A percentile compares a stretch with the other conserved stretches of the same genome.
Conservation (phyloP, 352 stramenopile species). For the Phytophthora fragariae region DNA sequence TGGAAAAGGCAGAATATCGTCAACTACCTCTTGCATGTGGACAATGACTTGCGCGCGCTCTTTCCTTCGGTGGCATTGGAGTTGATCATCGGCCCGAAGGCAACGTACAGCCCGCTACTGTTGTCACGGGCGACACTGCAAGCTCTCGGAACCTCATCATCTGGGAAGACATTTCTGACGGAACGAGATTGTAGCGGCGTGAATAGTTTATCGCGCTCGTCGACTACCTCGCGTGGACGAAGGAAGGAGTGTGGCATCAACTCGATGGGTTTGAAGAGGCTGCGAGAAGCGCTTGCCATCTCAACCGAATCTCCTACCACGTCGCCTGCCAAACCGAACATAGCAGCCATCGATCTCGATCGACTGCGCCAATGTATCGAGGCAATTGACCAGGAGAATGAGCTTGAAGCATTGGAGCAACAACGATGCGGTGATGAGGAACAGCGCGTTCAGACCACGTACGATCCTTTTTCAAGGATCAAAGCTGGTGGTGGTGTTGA, state of each 20-base stretch:
- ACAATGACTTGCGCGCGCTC: constrained; percentile 46
- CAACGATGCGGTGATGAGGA: constrained; percentile 28
- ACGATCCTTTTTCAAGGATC: constrained; percentile 68
- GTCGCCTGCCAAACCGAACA: constrained; percentile 8
- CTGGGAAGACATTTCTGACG: constrained; percentile 64
- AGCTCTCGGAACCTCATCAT: constrained; percentile 19
- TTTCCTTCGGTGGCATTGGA: constrained; percentile 50
- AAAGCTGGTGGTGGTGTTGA: constrained; percentile 63
- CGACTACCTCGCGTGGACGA: neutral
- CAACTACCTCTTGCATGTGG: constrained; percentile 66
- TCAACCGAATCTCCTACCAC: neutral
- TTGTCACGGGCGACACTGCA: constrained; percentile 39
- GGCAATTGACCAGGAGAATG: constrained; percentile 44
- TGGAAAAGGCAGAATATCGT: constrained; percentile 45
- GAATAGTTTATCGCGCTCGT: neutral
- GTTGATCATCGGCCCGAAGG: constrained; percentile 43
- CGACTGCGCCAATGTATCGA: constrained; percentile 43
- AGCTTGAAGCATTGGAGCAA: constrained; percentile 40
- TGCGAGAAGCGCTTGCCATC: constrained; percentile 18
- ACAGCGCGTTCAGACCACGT: constrained; percentile 32
- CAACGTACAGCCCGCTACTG: constrained; percentile 55
- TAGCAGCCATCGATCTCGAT: constrained; percentile 13
- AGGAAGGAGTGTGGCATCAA: constrained; percentile 6
- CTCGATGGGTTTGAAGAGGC: constrained; percentile 1
- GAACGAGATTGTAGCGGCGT: constrained; percentile 23